phyloP scores from a whole-genome alignment of 495 filamentous ascomycete species.

The Hypomontagnella submonticulosa region DNA sequence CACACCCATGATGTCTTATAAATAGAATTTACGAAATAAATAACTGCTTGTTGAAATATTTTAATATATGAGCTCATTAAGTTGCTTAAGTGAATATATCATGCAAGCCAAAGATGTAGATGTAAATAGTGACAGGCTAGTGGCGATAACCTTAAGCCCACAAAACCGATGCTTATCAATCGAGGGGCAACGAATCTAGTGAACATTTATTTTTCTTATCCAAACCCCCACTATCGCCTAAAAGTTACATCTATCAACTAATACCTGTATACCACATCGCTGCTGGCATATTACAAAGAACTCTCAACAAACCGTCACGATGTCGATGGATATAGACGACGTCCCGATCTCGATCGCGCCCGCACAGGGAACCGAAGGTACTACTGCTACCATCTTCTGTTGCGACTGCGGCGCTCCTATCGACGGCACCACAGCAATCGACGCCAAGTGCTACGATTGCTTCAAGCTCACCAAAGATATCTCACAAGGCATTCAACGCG shows the following conservation, averaged over 20 bases:
- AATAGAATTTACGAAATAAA: too few relatives aligned
- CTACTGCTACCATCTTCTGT: slow-evolving; percentile 73
- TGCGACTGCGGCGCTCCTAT: slow-evolving; percentile 96
- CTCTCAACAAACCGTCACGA: slow-evolving; percentile 18
- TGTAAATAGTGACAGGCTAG: slow-evolving; percentile 12
- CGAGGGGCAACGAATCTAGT: slow-evolving; percentile 38
- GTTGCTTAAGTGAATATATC: not conserved
- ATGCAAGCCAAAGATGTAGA: too few relatives aligned
- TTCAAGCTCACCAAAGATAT: slow-evolving; percentile 93
- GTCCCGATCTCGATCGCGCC: slow-evolving; percentile 46
- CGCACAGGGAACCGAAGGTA: slow-evolving; percentile 19
- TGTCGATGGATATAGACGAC: slow-evolving; percentile 51
- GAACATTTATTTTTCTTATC: slow-evolving; percentile 23
- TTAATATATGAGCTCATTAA: not conserved
- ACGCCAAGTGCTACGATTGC: slow-evolving; percentile 93
- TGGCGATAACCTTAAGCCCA: slow-evolving; percentile 24
- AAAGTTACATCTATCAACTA: not conserved
- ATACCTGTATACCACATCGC: not conserved
- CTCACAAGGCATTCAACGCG: slow-evolving; percentile 88
- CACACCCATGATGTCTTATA: too few relatives aligned
- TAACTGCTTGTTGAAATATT: slow-evolving; percentile 1
- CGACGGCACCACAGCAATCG: slow-evolving; percentile 85
- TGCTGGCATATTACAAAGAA: not conserved
- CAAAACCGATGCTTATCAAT: slow-evolving; percentile 41
- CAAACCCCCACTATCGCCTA: slow-evolving; percentile 36